Evolutionary conservation across 2,329 filamentous ascomycete species (phyloP), one percentile per base, ranked within the genome.

Genomic region (Myriosclerotinia curreyana): DNA sequence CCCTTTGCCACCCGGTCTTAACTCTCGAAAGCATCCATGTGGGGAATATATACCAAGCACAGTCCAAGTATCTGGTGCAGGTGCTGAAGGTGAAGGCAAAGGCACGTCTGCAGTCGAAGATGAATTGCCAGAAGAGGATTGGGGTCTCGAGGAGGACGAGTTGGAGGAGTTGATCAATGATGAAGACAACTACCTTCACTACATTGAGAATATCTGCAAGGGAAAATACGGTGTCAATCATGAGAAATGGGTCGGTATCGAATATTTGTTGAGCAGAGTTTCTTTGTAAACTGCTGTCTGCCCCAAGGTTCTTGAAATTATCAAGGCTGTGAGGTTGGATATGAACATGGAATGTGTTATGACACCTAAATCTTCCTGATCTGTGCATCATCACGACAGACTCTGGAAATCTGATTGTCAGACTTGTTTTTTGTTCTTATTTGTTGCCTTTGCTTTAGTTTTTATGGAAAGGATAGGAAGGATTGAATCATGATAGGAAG

Each of bases 71-170:
- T 14, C 42, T 12, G 12, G 17, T 25, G 28, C 36, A 38, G 31
- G 12, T 20, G 12, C n/a, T 25, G 17, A 38, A 12, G 56, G 20
- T 25, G 31, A 25, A 17, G 11, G 9, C 36, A 7, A 25, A 17
- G 11, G 9, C 36, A 7, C 3, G 12, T 22, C 20, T 20, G 49
- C 42, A n/a, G 2, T 31, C 25, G 14, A 61, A 4, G 55, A 59
- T 22, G 55, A 59, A 25, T 59, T 59, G 31, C 28, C 28, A 9
- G 31, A 59, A n/a, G 31, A 25, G 36, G 20, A 48, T 34, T 59
- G 55, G 55, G 14, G 42, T 48, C 55, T 59, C 14, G 1, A 20
- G 12, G n/a, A 59, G 2, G 12, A 48, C 15, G 55, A 59, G 12
- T 22, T 59, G n/a, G 14, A 36, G 5, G 42, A 59, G 1, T 25